Conservation (phyloP, 306 rosid species). For the Heteromeles arbutifolia region DNA sequence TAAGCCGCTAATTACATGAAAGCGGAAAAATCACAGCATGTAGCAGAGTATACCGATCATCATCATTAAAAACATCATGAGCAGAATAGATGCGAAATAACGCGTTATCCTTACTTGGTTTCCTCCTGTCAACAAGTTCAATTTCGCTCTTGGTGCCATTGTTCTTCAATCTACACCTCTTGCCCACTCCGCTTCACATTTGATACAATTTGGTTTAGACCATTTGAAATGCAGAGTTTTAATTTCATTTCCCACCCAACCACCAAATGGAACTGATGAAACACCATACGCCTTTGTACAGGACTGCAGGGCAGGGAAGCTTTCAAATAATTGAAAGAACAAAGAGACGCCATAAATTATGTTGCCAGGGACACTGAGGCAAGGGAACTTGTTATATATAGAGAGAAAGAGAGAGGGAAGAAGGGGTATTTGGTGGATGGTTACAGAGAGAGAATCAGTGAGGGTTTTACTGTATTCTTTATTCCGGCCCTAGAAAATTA, state of each 20-base stretch:
- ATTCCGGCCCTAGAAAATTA: no score
- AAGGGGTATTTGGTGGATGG: no score
- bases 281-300: constrained; percentile 27
- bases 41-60: no score
- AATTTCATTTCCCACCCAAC: accelerated
- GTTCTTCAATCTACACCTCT: constrained; percentile 23
- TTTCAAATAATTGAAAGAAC: neutral
- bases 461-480: no score
- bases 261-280: neutral
- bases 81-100: neutral
- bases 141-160: neutral
- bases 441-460: no score
- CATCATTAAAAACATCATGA: neutral
- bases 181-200: constrained; percentile 29
- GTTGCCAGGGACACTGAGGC: neutral
- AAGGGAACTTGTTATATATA: no score
- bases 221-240: constrained; percentile 12
- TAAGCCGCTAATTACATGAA: no score
- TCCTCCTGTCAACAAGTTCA: neutral
- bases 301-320: neutral
- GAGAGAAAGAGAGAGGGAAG: no score
- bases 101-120: constrained; percentile 2
- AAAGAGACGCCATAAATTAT: no score
- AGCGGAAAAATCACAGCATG: no score
- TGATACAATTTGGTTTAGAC: constrained; percentile 25